Conservation (phyloP, 2,329 filamentous ascomycete species). For the Sporothrix brunneoviolacea region DNA sequence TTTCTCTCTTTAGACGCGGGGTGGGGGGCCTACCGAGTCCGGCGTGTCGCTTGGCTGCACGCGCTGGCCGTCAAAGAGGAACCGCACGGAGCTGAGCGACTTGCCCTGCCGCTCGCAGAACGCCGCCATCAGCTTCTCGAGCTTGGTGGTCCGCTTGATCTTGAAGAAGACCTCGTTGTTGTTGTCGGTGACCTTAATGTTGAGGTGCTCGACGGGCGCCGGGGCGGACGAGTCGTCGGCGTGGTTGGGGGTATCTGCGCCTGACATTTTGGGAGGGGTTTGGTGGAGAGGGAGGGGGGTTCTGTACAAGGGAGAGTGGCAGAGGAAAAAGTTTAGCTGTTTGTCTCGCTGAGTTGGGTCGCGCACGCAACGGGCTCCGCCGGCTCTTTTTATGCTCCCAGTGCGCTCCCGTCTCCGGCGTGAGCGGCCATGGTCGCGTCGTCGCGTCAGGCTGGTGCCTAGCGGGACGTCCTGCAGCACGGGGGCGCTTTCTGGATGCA, state of each 20-base stretch:
- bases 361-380: too few species aligned
- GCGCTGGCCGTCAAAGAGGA: slow-evolving; percentile 91
- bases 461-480: too few species aligned
- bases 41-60: slow-evolving; percentile 87
- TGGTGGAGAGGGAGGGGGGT: not conserved
- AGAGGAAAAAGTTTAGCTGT: too few species aligned
- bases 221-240: slow-evolving; percentile 35
- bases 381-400: too few species aligned
- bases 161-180: slow-evolving; percentile 99
- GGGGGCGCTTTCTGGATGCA: too few species aligned
- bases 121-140: slow-evolving; percentile 97
- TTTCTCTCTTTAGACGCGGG: not conserved
- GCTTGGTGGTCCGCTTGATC: slow-evolving; percentile 92
- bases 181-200: slow-evolving; percentile 99
- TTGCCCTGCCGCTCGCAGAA: slow-evolving; percentile 98
- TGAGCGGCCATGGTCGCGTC: too few species aligned
- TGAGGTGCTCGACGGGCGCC: slow-evolving; percentile 65
- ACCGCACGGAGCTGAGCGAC: slow-evolving; percentile 73
- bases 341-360: too few species aligned
- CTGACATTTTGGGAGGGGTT: slow-evolving; percentile 35
- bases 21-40: slow-evolving; percentile 64
- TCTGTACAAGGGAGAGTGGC: not conserved
- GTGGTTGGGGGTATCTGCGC: slow-evolving; percentile 29
- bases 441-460: too few species aligned
- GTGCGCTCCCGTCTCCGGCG: too few species aligned